A percentile compares a stretch with the other conserved stretches of the same genome.
phyloP scores from a whole-genome alignment of 192 early-diverging fungal species.

The Diversispora epigaea region DNA sequence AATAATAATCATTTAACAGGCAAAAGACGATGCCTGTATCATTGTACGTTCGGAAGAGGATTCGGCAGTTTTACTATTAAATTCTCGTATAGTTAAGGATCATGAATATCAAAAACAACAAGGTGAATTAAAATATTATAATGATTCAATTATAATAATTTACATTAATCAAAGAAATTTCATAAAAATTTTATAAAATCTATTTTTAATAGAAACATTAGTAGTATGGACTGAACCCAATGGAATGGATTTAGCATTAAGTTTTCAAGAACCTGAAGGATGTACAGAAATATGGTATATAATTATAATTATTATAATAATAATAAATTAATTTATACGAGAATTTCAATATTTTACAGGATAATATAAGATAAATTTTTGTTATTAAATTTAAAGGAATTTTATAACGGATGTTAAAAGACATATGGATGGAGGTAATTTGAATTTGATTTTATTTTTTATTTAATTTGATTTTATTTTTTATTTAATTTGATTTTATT shows the following conservation, averaged over 20 bases:
- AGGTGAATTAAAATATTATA: constrained; percentile 49
- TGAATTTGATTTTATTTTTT: neutral
- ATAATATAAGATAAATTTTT: too few relatives aligned
- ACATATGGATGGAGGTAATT: neutral
- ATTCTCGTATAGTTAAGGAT: constrained; percentile 70
- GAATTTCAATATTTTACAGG: too few relatives aligned
- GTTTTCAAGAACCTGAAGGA: constrained; percentile 89
- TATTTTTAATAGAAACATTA: constrained; percentile 68
- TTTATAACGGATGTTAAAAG: neutral
- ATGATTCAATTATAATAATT: too few relatives aligned
- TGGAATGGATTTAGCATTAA: constrained; percentile 82
- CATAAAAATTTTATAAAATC: constrained; percentile 7
- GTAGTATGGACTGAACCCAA: constrained; percentile 89
- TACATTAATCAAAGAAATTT: neutral
- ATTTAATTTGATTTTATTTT: neutral
- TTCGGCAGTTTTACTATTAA: constrained; percentile 61
- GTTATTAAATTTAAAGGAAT: neutral
- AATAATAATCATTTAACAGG: constrained; percentile 1
- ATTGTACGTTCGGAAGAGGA: constrained; percentile 66
- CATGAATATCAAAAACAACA: constrained; percentile 83
- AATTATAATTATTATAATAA: neutral
- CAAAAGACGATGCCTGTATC: constrained; percentile 60
- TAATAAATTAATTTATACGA: neutral
- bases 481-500: neutral
- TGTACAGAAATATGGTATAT: constrained; percentile 66